These are phyloP conservation scores for Peronosclerospora sorghi DNA, from an alignment of 352 stramenopile genomes.

Conservation along the genomic window DNA sequence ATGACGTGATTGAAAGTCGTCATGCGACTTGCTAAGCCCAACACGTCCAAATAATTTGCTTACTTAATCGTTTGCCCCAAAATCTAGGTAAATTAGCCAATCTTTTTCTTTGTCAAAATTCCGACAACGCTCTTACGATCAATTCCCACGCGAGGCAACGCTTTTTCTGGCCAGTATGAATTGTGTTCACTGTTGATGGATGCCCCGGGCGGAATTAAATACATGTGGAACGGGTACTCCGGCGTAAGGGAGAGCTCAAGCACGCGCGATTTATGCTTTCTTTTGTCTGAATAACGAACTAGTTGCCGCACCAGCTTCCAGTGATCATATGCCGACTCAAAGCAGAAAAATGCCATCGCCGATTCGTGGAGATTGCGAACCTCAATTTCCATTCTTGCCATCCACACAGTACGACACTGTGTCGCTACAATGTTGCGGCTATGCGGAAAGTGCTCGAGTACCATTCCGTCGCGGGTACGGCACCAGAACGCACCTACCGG, in stretches of 20 bases:
- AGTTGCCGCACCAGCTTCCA: conserved; percentile 64
- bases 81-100: too few relatives aligned
- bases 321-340: conserved; percentile 58
- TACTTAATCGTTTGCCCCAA: too few relatives aligned
- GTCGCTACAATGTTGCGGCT: conserved; percentile 19
- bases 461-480: conserved; percentile 20
- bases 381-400: conserved; percentile 32
- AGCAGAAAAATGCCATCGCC: conserved; percentile 36
- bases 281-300: conserved; percentile 59
- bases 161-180: conserved; percentile 50
- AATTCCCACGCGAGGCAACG: conserved; percentile 27
- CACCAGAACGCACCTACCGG: conserved; percentile 45
- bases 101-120: conserved; percentile 41
- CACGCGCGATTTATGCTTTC: conserved; percentile 32
- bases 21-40: too few relatives aligned
- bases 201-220: conserved; percentile 53
- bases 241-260: conserved; percentile 33
- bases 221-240: conserved; percentile 36
- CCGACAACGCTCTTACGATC: conserved; percentile 56
- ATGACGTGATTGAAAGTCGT: too few relatives aligned
- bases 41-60: too few relatives aligned
- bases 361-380: conserved; percentile 32
- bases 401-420: conserved; percentile 30
- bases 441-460: conserved; percentile 14
- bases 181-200: conserved; percentile 72